Conservation (phyloP, 1,284 basidiomycete species). For the Malassezia equina region DNA sequence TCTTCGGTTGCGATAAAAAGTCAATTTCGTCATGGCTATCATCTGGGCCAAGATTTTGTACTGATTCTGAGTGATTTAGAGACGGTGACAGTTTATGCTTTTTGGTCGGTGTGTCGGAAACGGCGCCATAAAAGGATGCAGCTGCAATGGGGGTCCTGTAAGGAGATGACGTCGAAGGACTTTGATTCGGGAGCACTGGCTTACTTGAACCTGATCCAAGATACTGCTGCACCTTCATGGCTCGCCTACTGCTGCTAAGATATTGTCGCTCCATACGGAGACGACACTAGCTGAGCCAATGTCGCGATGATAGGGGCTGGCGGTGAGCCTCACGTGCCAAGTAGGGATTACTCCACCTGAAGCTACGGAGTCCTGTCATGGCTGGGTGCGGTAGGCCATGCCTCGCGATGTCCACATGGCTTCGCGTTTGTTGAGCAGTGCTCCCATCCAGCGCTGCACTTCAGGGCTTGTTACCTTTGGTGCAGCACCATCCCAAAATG, state of each 20-base stretch:
- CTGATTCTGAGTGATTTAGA: neutral
- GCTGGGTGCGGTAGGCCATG: neutral
- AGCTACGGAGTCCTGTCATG: neutral
- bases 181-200: constrained; percentile 2
- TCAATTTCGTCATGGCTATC: constrained; percentile 17
- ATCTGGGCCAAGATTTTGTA: neutral
- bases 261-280: constrained; percentile 13
- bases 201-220: neutral
- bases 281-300: neutral
- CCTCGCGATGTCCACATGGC: constrained; percentile 10
- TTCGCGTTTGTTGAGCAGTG: constrained; percentile 11
- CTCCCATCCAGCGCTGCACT: constrained; percentile 23
- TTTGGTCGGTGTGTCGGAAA: neutral
- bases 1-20: neutral
- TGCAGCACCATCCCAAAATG: constrained; percentile 31
- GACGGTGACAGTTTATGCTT: neutral
- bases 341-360: neutral
- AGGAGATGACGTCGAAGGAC: constrained; percentile 1
- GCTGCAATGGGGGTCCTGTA: constrained; percentile 14
- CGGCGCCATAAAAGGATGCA: constrained; percentile 4
- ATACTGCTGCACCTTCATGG: neutral
- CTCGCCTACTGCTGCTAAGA: neutral
- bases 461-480: constrained; percentile 26
- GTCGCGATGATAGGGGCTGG: neutral
- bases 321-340: neutral